Conservation (phyloP, 2,329 filamentous ascomycete species). For the Aureobasidium sp. region DNA sequence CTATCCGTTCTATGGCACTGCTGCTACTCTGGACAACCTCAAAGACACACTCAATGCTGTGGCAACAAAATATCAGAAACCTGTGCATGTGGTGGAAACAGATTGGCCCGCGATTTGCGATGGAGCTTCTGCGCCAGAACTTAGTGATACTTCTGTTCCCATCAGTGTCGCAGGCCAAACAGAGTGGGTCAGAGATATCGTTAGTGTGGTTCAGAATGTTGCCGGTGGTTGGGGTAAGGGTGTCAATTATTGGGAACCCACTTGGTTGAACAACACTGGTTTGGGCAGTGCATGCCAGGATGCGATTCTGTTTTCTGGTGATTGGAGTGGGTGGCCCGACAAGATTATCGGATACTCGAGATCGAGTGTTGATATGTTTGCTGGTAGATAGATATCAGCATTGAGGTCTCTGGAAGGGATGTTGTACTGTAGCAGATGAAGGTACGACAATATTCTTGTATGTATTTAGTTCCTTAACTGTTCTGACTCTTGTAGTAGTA, state of each 20-base stretch:
- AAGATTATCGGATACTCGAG: constrained; percentile 24
- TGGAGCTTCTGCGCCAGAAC: constrained; percentile 12
- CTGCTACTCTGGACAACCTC: constrained; percentile 26
- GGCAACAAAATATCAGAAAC: constrained; percentile 26
- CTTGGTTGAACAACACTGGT: constrained; percentile 25
- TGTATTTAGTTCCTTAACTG: no score
- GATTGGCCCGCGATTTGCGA: constrained; percentile 27
- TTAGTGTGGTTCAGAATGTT: constrained; percentile 18
- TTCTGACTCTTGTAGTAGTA: no score
- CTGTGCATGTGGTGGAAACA: constrained; percentile 26
- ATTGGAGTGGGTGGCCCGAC: constrained; percentile 25
- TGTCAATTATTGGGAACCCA: constrained; percentile 28
- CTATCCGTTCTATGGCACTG: constrained; percentile 29
- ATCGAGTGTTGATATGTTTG: constrained; percentile 25
- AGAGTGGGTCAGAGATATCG: constrained; percentile 25
- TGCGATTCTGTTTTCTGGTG: constrained; percentile 25
- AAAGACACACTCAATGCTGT: constrained; percentile 22
- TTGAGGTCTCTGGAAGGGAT: no score
- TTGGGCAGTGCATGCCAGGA: constrained; percentile 25
- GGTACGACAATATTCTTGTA: no score
- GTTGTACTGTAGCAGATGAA: no score
- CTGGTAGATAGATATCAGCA: not conserved
- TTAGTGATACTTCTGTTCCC: constrained; percentile 25
- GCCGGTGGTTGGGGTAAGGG: constrained; percentile 24
- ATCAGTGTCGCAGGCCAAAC: constrained; percentile 24